Conservation (phyloP, 176 grass and related monocot species). For the Raddia distichophylla region DNA sequence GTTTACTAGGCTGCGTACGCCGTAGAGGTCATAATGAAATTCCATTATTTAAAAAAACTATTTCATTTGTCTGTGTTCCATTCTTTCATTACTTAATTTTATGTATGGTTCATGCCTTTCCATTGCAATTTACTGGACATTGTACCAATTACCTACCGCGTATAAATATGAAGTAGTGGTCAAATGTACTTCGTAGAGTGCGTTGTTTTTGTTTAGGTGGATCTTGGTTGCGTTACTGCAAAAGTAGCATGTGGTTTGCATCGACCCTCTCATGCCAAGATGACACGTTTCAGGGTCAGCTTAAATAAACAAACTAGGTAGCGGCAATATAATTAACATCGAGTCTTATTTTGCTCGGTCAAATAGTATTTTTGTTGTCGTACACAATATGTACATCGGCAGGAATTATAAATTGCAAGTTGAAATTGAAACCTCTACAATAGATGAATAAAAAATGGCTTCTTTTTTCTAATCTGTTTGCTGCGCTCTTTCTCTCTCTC, state of each 20-base stretch:
- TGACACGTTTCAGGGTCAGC: neutral
- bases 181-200: neutral
- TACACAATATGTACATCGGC: neutral
- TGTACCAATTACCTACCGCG: neutral
- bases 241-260: neutral
- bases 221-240: neutral
- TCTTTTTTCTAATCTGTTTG: too few relatives aligned
- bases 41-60: too few relatives aligned
- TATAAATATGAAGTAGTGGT: neutral
- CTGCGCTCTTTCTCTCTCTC: neutral
- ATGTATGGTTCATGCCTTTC: too few relatives aligned
- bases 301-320: neutral
- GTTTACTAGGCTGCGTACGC: too few relatives aligned
- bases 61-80: neutral
- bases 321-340: neutral
- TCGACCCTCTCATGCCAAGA: neutral
- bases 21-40: too few relatives aligned
- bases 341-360: neutral
- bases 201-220: neutral
- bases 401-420: neutral
- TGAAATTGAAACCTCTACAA: neutral
- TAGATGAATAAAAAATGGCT: neutral
- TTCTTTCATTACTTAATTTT: neutral
- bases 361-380: neutral
- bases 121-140: neutral